Percentiles rank a stretch among this genome's conserved stretches.
These are phyloP conservation scores for Fusarium graminum DNA, from an alignment of 2,329 filamentous ascomycete species.

Conservation along the genomic window DNA sequence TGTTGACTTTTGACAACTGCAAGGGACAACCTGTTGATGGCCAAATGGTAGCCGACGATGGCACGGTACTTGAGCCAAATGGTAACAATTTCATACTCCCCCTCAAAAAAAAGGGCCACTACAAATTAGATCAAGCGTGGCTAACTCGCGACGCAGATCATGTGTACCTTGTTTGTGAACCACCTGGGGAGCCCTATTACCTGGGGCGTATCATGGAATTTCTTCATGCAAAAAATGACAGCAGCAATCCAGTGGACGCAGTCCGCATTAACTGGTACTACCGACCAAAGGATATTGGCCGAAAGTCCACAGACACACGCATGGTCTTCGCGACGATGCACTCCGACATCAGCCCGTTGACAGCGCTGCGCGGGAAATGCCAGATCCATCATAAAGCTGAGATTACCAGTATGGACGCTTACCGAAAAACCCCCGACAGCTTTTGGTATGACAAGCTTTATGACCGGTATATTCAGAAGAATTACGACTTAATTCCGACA, in stretches of 20 bases:
- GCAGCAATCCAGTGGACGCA: conserved; percentile 80
- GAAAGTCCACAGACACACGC: conserved; percentile 90
- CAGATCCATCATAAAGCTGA: conserved; percentile 89
- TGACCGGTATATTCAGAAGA: conserved; percentile 97
- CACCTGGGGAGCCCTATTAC: conserved; percentile 97
- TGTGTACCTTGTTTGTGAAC: conserved; percentile 97
- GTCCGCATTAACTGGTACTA: conserved; percentile 99
- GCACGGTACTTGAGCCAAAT: conserved; percentile 84
- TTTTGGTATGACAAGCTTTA: conserved; percentile 99
- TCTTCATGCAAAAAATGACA: conserved; percentile 82
- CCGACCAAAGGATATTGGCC: conserved; percentile 93
- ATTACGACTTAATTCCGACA: conserved; percentile 96
- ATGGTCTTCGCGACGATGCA: conserved; percentile 98
- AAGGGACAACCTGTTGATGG: conserved; percentile 78
- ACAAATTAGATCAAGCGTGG: conserved; percentile 44
- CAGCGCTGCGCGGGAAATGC: conserved; percentile 93
- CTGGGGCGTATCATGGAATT: conserved; percentile 99
- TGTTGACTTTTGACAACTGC: conserved; percentile 87
- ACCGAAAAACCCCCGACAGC: conserved; percentile 84
- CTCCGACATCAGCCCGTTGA: conserved; percentile 93
- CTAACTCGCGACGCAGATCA: conserved; percentile 67
- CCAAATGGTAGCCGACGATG: conserved; percentile 89
- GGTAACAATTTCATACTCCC: conserved; percentile 66
- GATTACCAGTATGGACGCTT: conserved; percentile 84
- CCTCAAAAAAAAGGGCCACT: conserved; percentile 33